Conservation (phyloP, 768 basidiomycete genomes). For the Hericium coralloides region DNA sequence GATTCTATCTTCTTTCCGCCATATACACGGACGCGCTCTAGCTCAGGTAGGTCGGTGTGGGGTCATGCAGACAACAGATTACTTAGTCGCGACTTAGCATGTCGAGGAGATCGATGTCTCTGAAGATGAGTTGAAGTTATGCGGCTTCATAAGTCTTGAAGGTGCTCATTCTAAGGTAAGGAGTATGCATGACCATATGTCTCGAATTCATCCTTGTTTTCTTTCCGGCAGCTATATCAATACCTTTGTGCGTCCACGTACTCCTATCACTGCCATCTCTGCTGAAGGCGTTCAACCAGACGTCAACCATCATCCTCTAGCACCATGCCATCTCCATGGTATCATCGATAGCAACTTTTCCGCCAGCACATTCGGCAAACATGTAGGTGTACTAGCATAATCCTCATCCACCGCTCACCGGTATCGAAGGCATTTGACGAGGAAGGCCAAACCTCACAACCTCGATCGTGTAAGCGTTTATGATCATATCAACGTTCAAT, state of each 20-base stretch:
- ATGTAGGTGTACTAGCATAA: constrained; percentile 30
- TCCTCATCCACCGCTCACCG: not conserved
- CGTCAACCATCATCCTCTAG: constrained; percentile 69
- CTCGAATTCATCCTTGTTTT: constrained; percentile 13
- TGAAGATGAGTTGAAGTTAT: constrained; percentile 43
- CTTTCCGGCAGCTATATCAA: constrained; percentile 57
- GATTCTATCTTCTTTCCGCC: constrained; percentile 56
- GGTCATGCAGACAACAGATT: not conserved
- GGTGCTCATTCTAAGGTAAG: constrained; percentile 67
- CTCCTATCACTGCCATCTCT: not conserved
- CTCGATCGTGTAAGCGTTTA: constrained; percentile 32
- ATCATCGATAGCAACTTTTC: constrained; percentile 58
- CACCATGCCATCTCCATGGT: constrained; percentile 57
- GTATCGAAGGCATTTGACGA: constrained; percentile 57
- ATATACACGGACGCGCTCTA: constrained; percentile 65
- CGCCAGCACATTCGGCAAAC: constrained; percentile 64
- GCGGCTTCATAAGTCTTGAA: constrained; percentile 81
- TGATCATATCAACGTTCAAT: not conserved
- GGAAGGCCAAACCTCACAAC: constrained; percentile 39
- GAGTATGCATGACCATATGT: constrained; percentile 6
- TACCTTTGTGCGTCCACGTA: constrained; percentile 59
- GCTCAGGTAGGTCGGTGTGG: constrained; percentile 43
- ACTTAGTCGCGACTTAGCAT: constrained; percentile 33
- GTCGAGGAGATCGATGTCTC: constrained; percentile 52
- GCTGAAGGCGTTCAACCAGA: constrained; percentile 33